phyloP scores from a whole-genome alignment of 2,329 filamentous ascomycete genomes.

The Sarocladium kiliense region DNA sequence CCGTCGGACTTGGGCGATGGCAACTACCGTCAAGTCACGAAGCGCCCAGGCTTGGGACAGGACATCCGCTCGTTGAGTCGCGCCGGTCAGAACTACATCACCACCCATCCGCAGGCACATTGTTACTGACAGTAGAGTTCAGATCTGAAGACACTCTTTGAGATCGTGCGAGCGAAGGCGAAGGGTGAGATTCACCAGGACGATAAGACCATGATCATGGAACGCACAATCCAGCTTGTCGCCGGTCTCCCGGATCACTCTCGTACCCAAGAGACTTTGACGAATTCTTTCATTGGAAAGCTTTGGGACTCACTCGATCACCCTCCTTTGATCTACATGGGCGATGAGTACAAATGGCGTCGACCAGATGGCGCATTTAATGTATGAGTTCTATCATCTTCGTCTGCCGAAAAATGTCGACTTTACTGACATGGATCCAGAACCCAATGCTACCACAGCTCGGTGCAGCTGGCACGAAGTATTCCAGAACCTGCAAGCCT shows the following conservation, averaged over 20 bases:
- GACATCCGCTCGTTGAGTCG: slow-evolving; percentile 53
- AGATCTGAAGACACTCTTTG: slow-evolving; percentile 59
- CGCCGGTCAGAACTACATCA: slow-evolving; percentile 28
- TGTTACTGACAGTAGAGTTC: slow-evolving; percentile 15
- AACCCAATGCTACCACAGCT: slow-evolving; percentile 62
- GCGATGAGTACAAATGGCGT: slow-evolving; percentile 59
- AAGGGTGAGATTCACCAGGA: slow-evolving; percentile 60
- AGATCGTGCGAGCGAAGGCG: slow-evolving; percentile 56
- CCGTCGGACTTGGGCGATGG: slow-evolving; percentile 60
- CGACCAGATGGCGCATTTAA: slow-evolving; percentile 68
- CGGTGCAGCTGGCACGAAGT: slow-evolving; percentile 62
- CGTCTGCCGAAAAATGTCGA: too few species aligned
- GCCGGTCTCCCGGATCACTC: slow-evolving; percentile 59
- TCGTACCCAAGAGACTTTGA: slow-evolving; percentile 55
- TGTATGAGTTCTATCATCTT: slow-evolving; percentile 24
- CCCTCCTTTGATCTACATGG: slow-evolving; percentile 62
- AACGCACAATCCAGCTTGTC: slow-evolving; percentile 66
- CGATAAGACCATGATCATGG: slow-evolving; percentile 76
- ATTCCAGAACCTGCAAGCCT: slow-evolving; percentile 60
- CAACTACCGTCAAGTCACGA: slow-evolving; percentile 45
- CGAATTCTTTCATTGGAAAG: slow-evolving; percentile 61
- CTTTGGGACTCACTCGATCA: slow-evolving; percentile 70
- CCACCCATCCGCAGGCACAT: not conserved
- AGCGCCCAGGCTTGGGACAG: slow-evolving; percentile 44
- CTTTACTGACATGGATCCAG: slow-evolving; percentile 22